Evolutionary conservation across 1,139 yeast genomes (phyloP).

Genomic region (Debaryomycetaceae sp.): DNA sequence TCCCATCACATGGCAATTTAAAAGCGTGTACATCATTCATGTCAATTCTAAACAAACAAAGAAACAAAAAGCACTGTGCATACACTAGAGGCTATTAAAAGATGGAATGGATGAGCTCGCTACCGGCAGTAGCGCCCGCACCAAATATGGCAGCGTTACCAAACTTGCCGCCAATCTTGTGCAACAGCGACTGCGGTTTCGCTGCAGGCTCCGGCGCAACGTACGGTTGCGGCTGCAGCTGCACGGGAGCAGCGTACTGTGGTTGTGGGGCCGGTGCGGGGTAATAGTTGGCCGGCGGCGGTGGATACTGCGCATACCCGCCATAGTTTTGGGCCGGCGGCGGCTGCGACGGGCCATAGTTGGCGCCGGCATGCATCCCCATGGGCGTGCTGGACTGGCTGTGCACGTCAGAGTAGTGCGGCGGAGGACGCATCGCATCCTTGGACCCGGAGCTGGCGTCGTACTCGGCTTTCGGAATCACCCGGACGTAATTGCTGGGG

Average conservation of each 20-base stretch:
- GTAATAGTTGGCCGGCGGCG: conserved; percentile 34
- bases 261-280: conserved; percentile 21
- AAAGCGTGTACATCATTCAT: too few relatives aligned
- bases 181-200: conserved; percentile 24
- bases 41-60: too few relatives aligned
- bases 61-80: too few relatives aligned
- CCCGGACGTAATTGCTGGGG: conserved; percentile 75
- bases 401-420: conserved; percentile 9
- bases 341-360: conserved; percentile 4
- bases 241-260: conserved; percentile 8
- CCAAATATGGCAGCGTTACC: conserved; percentile 94
- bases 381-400: conserved; percentile 7
- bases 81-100: conserved; percentile 44
- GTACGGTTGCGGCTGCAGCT: conserved; percentile 4
- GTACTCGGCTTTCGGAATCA: conserved; percentile 28
- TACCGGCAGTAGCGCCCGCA: conserved; percentile 94
- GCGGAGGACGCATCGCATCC: conserved; percentile 5
- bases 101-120: conserved; percentile 76
- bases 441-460: conserved; percentile 6
- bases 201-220: conserved; percentile 6
- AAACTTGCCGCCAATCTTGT: conserved; percentile 69
- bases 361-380: conserved; percentile 1
- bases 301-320: conserved; percentile 41
- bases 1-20: too few relatives aligned
- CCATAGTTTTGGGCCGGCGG: conserved; percentile 19